Evolutionary conservation across 768 basidiomycete genomes (phyloP).

Genomic region (Rhodotorula kratochvilovae): DNA sequence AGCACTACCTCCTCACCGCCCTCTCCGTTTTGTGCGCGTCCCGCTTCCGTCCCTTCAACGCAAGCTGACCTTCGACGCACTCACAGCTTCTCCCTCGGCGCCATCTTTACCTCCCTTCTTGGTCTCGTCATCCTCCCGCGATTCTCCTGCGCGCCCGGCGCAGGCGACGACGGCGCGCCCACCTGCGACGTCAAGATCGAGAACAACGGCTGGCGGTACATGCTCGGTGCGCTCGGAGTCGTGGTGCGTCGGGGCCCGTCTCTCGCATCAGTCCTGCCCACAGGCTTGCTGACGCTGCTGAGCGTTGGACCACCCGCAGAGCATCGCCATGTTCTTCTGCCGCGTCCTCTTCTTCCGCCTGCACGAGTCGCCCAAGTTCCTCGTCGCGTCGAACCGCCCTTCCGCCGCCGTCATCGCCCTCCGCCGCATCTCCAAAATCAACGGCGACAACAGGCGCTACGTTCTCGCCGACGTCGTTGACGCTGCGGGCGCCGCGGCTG

Average conservation of each 20-base stretch:
- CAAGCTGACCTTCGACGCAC: no score
- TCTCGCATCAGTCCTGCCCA: not conserved
- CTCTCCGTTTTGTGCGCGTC: slow-evolving; percentile 67
- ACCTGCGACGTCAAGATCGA: slow-evolving; percentile 62
- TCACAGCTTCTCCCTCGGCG: slow-evolving; percentile 72
- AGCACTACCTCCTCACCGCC: slow-evolving; percentile 84
- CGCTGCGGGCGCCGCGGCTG: not conserved
- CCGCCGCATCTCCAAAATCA: slow-evolving; percentile 80
- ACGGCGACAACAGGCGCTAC: slow-evolving; percentile 67
- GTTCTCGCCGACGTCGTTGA: slow-evolving; percentile 68
- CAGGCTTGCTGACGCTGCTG: slow-evolving; percentile 13
- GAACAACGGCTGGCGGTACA: slow-evolving; percentile 85
- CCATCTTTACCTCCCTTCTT: slow-evolving; percentile 76
- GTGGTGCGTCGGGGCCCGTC: slow-evolving; percentile 59
- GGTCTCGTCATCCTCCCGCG: slow-evolving; percentile 73
- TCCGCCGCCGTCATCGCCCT: slow-evolving; percentile 80
- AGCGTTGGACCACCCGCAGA: no score
- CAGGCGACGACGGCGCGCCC: slow-evolving; percentile 32
- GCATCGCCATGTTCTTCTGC: slow-evolving; percentile 75
- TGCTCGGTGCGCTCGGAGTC: slow-evolving; percentile 69
- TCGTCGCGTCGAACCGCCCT: slow-evolving; percentile 79
- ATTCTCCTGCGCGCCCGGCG: slow-evolving; percentile 46
- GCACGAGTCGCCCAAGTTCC: slow-evolving; percentile 77
- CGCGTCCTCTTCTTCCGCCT: slow-evolving; percentile 86
- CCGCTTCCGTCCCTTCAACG: no score